Conservation (phyloP, 176 grass and related monocot species). For the Eleusine coracana region DNA sequence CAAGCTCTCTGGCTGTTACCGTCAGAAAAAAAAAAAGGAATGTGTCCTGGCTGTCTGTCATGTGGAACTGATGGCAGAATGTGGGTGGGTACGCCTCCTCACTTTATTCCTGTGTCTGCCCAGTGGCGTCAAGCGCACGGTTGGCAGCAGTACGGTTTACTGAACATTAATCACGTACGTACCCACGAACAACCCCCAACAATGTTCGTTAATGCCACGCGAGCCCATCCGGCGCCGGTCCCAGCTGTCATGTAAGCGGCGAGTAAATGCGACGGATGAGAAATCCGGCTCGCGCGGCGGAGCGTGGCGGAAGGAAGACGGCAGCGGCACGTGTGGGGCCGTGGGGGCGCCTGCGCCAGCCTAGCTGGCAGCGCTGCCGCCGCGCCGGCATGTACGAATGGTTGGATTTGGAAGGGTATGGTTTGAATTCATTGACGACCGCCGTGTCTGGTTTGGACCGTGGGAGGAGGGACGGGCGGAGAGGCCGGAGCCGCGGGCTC, state of each 20-base stretch:
- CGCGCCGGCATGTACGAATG: too few relatives aligned
- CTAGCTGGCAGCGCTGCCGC: too few relatives aligned
- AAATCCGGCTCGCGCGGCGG: background rate
- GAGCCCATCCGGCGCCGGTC: background rate
- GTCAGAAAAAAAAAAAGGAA: background rate
- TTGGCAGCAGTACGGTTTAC: background rate
- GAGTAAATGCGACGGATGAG: background rate
- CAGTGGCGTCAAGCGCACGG: constrained; percentile 12
- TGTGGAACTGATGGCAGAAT: constrained; percentile 17
- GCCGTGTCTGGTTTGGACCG: background rate
- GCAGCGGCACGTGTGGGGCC: constrained; percentile 13
- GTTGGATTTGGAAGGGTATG: background rate
- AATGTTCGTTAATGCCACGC: background rate
- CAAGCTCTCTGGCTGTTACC: background rate
- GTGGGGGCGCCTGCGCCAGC: too few relatives aligned
- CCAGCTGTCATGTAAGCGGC: background rate
- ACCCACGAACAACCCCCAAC: background rate
- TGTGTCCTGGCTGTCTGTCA: background rate
- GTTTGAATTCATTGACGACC: background rate
- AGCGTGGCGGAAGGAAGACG: background rate
- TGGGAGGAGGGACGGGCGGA: constrained; percentile 8
- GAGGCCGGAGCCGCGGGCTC: background rate
- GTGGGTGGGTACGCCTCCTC: background rate
- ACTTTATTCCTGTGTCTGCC: background rate
- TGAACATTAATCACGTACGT: background rate